Base-by-base conservation (phyloP, 2,329 filamentous ascomycete species). In the Colletotrichum zoysiae region DNA sequence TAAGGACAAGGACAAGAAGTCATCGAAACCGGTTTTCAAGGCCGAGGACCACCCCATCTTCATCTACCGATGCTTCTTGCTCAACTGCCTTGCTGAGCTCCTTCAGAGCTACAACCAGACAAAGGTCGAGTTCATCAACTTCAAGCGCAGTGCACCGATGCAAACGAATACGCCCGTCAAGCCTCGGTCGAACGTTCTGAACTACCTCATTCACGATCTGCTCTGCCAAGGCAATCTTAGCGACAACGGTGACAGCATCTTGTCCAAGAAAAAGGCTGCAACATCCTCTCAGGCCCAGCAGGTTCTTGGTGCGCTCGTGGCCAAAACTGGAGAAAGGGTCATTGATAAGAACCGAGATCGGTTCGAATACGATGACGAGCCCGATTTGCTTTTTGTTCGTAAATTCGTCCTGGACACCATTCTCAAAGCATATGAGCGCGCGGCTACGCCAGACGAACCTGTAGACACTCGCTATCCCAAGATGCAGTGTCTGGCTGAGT, bases 71-170 rank as follows among this genome's bases (percentile, higher is more conserved):
- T 98, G 95, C 83, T 98, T 98, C 84, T 85, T 99, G 63, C 88
- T 99, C 42, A 95, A 96, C 79, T 97, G 95, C 78, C 85, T 99
- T 50, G 92, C 94, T 0, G 96, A 99, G 81, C 88, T 99, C 18
- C 86, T 99, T 18, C 91, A 93, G 69, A 97, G 93, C 78, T 99
- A 98, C 83, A 97, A 95, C 76, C 91, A 95, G 65, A 94, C 95
- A 11, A 99, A 99, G 86, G 90, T 99, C 55, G 97, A 99, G 79
- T 98, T 99, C 79, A 98, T 99, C 85, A 98, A 98, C 81, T 99
- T 98, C 84, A 98, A 97, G 75, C 92, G 95, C 73, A 97, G 95
- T 78, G 92, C 94, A 8, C 94, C 95, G 58, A 88, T 94, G 56
- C 92, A 94, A 76, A 92, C 92, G 14, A 91, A 90, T 65, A 98